Evolutionary conservation across 2,329 filamentous ascomycete genomes (phyloP).

Genomic region (Cryphonectria parasitica): DNA sequence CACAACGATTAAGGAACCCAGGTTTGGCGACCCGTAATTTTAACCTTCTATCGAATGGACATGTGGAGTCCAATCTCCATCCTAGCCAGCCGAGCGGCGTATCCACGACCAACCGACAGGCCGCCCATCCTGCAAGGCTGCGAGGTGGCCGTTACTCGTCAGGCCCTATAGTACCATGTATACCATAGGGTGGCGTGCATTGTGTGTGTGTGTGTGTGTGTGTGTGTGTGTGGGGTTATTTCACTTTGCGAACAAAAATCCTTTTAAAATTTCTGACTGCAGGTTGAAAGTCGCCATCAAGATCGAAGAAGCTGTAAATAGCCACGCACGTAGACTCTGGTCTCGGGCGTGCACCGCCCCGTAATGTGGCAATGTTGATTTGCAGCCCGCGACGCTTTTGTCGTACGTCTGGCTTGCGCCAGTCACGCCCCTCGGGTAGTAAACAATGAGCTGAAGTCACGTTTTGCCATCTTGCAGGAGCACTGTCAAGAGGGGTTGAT

Average conservation of each 20-base stretch:
- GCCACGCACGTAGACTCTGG: neutral
- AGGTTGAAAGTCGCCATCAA: neutral
- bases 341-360: neutral
- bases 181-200: neutral
- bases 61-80: conserved; percentile 9
- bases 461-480: neutral
- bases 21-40: conserved; percentile 17
- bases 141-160: neutral
- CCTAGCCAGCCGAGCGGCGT: neutral
- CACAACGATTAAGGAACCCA: conserved; percentile 13
- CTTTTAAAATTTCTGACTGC: neutral
- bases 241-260: too few relatives aligned
- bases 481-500: neutral
- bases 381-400: neutral
- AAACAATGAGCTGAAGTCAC: neutral
- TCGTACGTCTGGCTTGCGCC: neutral
- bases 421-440: neutral
- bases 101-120: neutral
- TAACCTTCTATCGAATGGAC: conserved; percentile 15
- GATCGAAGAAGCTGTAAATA: neutral
- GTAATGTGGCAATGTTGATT: neutral
- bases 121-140: conserved; percentile 5
- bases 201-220: neutral
- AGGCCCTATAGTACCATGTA: neutral
- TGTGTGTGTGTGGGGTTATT: neutral